A percentile compares a stretch with the other conserved stretches of the same genome.
phyloP scores from a whole-genome alignment of 164 flowering plant genomes.

The Hamamelis virginiana region DNA sequence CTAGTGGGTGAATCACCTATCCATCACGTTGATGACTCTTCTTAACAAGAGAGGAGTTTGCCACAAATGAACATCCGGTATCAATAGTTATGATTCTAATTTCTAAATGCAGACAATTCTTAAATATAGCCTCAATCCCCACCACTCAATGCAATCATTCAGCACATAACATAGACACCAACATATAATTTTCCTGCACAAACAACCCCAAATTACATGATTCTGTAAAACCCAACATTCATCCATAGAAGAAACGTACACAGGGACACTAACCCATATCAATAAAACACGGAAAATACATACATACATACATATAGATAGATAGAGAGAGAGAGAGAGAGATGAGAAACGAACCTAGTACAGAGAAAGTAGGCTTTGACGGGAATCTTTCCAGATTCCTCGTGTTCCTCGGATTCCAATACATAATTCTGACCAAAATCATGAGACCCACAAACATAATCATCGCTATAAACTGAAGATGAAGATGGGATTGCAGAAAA shows the following conservation, averaged over 20 bases:
- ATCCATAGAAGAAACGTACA: not conserved
- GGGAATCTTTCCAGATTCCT: conserved; percentile 48
- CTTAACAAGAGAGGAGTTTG: no score
- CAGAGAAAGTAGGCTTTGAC: conserved; percentile 71
- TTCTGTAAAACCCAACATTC: not conserved
- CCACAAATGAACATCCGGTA: no score
- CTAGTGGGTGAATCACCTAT: no score
- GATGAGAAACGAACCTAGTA: conserved; percentile 50
- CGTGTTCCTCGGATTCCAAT: conserved; percentile 30
- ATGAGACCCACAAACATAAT: conserved; percentile 27
- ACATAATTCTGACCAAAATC: conserved; percentile 19
- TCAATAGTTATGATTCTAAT: no score
- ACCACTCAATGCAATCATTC: no score
- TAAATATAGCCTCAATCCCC: no score
- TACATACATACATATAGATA: no score
- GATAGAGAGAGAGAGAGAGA: not conserved
- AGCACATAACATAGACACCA: not conserved
- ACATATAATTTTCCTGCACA: not conserved
- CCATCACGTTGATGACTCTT: no score
- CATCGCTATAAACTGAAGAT: conserved; percentile 22
- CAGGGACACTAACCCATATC: not conserved
- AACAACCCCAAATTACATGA: not conserved
- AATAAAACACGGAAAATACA: not conserved
- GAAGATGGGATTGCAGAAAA: conserved; percentile 49
- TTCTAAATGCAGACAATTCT: no score